These are phyloP conservation scores for Candida chauliodis DNA, from an alignment of 805 yeast genomes.

Conservation along the genomic window DNA sequence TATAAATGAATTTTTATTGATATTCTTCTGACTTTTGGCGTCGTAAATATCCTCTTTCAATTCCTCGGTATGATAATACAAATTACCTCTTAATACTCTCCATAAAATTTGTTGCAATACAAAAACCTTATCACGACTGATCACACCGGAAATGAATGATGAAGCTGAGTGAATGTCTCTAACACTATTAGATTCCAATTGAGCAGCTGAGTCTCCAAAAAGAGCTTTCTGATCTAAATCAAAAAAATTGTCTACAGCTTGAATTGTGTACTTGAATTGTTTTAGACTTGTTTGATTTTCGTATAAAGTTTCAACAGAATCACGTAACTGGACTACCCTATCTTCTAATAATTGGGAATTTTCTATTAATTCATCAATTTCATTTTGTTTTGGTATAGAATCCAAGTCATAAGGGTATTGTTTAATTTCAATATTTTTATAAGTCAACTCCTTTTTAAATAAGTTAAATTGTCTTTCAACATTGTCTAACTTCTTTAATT, in stretches of 20 bases:
- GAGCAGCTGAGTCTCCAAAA: conserved; percentile 23
- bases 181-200: conserved; percentile 27
- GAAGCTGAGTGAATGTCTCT: conserved; percentile 15
- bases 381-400: conserved; percentile 43
- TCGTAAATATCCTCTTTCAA: conserved; percentile 69
- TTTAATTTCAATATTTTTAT: conserved; percentile 41
- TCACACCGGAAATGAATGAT: conserved; percentile 73
- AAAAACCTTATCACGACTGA: conserved; percentile 64
- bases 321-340: conserved; percentile 67
- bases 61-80: conserved; percentile 72
- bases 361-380: conserved; percentile 67
- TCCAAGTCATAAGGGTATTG: conserved; percentile 22
- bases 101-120: conserved; percentile 80
- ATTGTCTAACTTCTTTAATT: conserved; percentile 78
- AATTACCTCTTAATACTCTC: conserved; percentile 91
- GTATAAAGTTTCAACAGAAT: conserved; percentile 62
- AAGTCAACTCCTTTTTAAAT: conserved; percentile 46
- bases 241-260: conserved; percentile 36
- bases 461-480: conserved; percentile 71
- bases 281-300: conserved; percentile 60
- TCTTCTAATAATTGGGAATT: conserved; percentile 68
- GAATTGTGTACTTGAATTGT: conserved; percentile 59
- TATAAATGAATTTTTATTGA: conserved; percentile 78
- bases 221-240: conserved; percentile 17
- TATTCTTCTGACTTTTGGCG: conserved; percentile 48